Percentiles rank a stretch among this genome's conserved stretches.
Evolutionary conservation across 305 asterid genomes (phyloP).

Genomic region (Salvia sclarea): DNA sequence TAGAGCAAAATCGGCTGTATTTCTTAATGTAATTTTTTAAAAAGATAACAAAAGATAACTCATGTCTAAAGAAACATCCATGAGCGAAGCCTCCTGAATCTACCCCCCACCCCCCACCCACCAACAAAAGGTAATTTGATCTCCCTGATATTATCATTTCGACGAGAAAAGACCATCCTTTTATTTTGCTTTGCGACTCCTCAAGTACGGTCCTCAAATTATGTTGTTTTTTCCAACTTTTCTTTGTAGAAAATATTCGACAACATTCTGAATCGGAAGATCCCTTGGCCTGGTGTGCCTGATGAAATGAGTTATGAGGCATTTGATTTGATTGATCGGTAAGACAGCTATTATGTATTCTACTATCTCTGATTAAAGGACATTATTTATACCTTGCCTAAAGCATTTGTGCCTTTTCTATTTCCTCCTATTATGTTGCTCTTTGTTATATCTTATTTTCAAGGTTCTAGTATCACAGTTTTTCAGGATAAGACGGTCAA

Average conservation of each 20-base stretch:
- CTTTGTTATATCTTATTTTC: constrained; percentile 3
- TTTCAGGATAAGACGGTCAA: constrained; percentile 1
- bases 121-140: not conserved
- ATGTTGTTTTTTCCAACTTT: constrained; percentile 18
- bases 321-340: constrained; percentile 87
- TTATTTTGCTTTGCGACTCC: not conserved
- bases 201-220: not conserved
- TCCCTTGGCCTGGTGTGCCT: constrained; percentile 92
- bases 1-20: not conserved
- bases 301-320: constrained; percentile 96
- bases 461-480: constrained; percentile 2
- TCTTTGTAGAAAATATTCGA: constrained; percentile 82
- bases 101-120: too few species aligned
- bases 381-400: not conserved
- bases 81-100: not conserved
- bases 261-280: constrained; percentile 95
- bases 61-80: too few species aligned
- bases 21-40: too few species aligned
- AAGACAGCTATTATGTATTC: constrained; percentile 39
- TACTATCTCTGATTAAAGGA: constrained; percentile 17
- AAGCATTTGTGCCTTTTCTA: constrained; percentile 9
- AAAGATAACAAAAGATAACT: too few species aligned
- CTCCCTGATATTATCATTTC: not conserved
- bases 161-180: not conserved
- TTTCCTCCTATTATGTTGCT: constrained; percentile 17